Base-by-base conservation (phyloP, 352 stramenopile species). In the Vaucheria bursata region DNA sequence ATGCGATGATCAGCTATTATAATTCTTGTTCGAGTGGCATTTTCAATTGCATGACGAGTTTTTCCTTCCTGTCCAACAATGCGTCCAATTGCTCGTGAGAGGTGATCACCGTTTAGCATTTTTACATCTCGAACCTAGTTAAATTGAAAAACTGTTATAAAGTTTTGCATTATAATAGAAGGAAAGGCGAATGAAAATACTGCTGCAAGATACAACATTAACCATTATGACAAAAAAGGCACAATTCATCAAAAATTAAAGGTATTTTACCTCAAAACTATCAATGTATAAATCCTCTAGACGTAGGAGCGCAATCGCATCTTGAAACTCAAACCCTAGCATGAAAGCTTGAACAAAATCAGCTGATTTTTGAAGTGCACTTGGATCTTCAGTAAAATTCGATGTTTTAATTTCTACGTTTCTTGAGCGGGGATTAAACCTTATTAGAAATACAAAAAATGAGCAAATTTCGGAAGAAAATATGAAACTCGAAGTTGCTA, bases 311-410 rank as follows among this genome's bases (percentile, higher is more conserved):
- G 96, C 96, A 32, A 99, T 92, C 0, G 92, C 92, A 78, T 97
- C 93, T 83, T 96, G 90, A 39, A 99, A 93, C 77, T 99, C 96
- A 79, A 99, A 99, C 66, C 96, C 96, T 88, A 99, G 93, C 93
- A 98, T 98, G 85, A 98, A 99, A 34, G 95, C 96, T 80, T 95
- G 90, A 36, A 98, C 91, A 81, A 99, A 99, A 88, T 98, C 94
- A 33, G 75, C 79, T 34, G 65, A 85, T 81, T 98, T 99, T 86
- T 99, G 95, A 40, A 99, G 85, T 38, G 93, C 91, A 33, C 92
- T 94, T 1, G 89, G 85, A 83, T 99, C 94, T 37, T 93, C 86
- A 33, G 95, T 99, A 78, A 96, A 88, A 53, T 88, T 85, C 50
- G 93, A 97, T 80, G 96, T 93, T 85, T 94, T 94, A 81, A 99